Conservation (phyloP, 805 yeast species). For the Metschnikowia colocasiae region DNA sequence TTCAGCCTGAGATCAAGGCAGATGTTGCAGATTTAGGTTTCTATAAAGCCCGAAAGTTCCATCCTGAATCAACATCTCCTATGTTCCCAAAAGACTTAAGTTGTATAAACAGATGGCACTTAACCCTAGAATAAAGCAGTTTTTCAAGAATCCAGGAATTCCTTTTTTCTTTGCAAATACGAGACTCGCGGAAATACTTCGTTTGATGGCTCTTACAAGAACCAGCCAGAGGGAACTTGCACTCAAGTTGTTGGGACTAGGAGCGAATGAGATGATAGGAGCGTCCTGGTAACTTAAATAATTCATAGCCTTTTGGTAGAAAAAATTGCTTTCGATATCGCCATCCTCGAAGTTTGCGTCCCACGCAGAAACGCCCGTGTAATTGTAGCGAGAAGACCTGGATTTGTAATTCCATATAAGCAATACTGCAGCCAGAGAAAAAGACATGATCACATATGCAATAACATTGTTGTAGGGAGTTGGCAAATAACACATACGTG, state of each 20-base stretch:
- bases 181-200: not conserved
- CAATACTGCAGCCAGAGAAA: slow-evolving; percentile 25
- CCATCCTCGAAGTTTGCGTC: slow-evolving; percentile 11
- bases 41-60: not conserved
- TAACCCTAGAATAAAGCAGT: slow-evolving; percentile 10
- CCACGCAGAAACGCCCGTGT: slow-evolving; percentile 15
- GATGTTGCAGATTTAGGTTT: not conserved
- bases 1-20: not conserved
- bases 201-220: not conserved
- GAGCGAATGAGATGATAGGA: slow-evolving; percentile 6
- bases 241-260: not conserved
- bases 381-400: slow-evolving; percentile 24
- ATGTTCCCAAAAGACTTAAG: slow-evolving; percentile 1
- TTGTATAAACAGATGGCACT: slow-evolving; percentile 6
- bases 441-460: slow-evolving; percentile 36
- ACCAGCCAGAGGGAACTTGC: not conserved
- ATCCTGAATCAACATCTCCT: not conserved
- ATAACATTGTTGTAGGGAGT: slow-evolving; percentile 43
- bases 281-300: slow-evolving; percentile 32
- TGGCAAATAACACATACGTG: slow-evolving; percentile 44
- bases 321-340: slow-evolving; percentile 10
- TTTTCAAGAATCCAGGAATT: slow-evolving; percentile 7
- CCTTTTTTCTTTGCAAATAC: slow-evolving; percentile 1
- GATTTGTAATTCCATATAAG: slow-evolving; percentile 30
- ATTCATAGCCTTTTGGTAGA: slow-evolving; percentile 26